Conservation (phyloP, 1,139 yeast genomes). For the Zygosaccharomyces pseudobailii region DNA sequence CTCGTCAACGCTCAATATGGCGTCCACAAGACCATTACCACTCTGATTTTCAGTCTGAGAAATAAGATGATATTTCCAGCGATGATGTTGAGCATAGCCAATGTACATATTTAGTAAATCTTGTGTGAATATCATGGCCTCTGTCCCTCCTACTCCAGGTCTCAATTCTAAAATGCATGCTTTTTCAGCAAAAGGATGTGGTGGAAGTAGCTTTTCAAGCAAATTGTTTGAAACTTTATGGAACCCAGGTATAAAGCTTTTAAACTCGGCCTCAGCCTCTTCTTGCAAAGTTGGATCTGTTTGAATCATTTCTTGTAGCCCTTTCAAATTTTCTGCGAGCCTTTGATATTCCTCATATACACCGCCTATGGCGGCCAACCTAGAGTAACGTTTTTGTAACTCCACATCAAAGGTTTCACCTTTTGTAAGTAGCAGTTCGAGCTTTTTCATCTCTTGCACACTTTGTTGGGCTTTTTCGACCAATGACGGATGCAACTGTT, state of each 20-base stretch:
- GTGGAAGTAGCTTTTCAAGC: slow-evolving; percentile 61
- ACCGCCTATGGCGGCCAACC: slow-evolving; percentile 50
- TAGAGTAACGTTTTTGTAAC: slow-evolving; percentile 53
- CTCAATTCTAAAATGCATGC: slow-evolving; percentile 80
- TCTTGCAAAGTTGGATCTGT: slow-evolving; percentile 35
- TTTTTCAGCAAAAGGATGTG: slow-evolving; percentile 69
- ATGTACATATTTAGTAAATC: slow-evolving; percentile 80
- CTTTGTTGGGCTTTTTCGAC: slow-evolving; percentile 55
- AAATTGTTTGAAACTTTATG: slow-evolving; percentile 41
- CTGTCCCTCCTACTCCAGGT: slow-evolving; percentile 98
- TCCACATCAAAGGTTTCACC: slow-evolving; percentile 51
- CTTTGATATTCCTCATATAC: slow-evolving; percentile 45
- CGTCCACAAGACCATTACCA: slow-evolving; percentile 71
- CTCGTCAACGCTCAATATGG: slow-evolving; percentile 65
- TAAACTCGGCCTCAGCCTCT: slow-evolving; percentile 38
- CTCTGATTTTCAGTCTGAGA: slow-evolving; percentile 51
- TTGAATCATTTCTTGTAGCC: slow-evolving; percentile 36
- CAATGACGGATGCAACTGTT: slow-evolving; percentile 57
- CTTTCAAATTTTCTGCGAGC: slow-evolving; percentile 35
- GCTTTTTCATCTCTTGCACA: slow-evolving; percentile 43
- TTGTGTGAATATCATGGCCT: slow-evolving; percentile 80
- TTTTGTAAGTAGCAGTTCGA: slow-evolving; percentile 46
- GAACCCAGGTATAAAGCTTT: slow-evolving; percentile 30
- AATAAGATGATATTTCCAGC: slow-evolving; percentile 64
- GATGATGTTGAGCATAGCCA: slow-evolving; percentile 57